These are phyloP conservation scores for Eucalyptus globulus DNA, from an alignment of 345 rosid species.

Conservation along the genomic window DNA sequence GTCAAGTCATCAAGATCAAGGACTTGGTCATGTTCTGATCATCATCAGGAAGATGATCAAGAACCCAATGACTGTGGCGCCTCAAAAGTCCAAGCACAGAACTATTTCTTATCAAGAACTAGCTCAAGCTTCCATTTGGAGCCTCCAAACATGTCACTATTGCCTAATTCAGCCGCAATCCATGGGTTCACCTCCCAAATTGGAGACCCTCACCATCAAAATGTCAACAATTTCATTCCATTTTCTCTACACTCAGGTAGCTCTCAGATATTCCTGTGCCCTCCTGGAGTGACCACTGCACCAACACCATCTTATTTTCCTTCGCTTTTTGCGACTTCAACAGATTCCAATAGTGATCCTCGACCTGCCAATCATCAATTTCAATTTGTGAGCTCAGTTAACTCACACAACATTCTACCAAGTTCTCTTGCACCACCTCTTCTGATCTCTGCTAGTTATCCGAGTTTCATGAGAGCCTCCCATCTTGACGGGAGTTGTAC, in stretches of 20 bases:
- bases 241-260: not conserved
- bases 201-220: not conserved
- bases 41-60: not conserved
- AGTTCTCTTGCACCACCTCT: not conserved
- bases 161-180: not conserved
- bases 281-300: not conserved
- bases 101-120: not conserved
- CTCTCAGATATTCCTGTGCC: not conserved
- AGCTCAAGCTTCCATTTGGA: not conserved
- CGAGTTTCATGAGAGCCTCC: not conserved
- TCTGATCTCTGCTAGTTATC: not conserved
- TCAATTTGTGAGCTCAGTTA: not conserved
- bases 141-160: not conserved
- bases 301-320: slow-evolving; percentile 21
- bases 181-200: not conserved
- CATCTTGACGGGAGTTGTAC: not conserved
- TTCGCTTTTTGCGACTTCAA: slow-evolving; percentile 4
- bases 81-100: not conserved
- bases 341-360: slow-evolving; percentile 9
- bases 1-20: not conserved
- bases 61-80: not conserved
- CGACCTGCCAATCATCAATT: slow-evolving; percentile 1
- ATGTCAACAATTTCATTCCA: not conserved
- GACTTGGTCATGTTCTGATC: not conserved
- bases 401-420: not conserved